Evolutionary conservation across 768 basidiomycete genomes (phyloP).

Genomic region (Auricularia sp.): DNA sequence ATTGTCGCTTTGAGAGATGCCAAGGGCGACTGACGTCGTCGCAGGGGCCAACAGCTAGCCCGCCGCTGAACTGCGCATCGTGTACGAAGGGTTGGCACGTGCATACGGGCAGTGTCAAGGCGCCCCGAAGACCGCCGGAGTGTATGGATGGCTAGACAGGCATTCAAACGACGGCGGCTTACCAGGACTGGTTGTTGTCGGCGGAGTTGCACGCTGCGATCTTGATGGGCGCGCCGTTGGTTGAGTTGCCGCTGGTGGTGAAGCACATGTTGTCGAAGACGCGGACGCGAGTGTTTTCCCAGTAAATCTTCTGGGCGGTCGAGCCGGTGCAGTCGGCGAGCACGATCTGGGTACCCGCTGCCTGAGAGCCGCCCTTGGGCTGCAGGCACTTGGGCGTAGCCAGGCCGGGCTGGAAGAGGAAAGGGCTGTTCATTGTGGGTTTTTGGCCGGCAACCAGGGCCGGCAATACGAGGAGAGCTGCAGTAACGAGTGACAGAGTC

Average conservation of each 20-base stretch:
- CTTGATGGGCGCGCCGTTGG: background rate
- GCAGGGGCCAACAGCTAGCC: no score
- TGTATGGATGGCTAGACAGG: background rate
- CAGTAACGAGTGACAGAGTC: constrained; percentile 1
- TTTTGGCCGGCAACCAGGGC: background rate
- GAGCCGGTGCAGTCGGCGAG: constrained; percentile 4
- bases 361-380: background rate
- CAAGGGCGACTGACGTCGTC: no score
- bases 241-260: background rate
- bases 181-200: constrained; percentile 2
- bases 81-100: no score
- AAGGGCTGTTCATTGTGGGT: background rate
- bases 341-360: background rate
- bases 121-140: no score
- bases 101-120: no score
- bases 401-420: background rate
- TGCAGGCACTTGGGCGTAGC: background rate
- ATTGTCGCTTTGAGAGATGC: no score
- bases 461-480: background rate
- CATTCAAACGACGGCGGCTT: background rate
- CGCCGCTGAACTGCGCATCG: no score
- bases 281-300: background rate
- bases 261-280: background rate
- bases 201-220: background rate
- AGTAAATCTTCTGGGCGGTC: background rate